phyloP scores from a whole-genome alignment of 2,329 filamentous ascomycete species.

The Fusarium dimerum region DNA sequence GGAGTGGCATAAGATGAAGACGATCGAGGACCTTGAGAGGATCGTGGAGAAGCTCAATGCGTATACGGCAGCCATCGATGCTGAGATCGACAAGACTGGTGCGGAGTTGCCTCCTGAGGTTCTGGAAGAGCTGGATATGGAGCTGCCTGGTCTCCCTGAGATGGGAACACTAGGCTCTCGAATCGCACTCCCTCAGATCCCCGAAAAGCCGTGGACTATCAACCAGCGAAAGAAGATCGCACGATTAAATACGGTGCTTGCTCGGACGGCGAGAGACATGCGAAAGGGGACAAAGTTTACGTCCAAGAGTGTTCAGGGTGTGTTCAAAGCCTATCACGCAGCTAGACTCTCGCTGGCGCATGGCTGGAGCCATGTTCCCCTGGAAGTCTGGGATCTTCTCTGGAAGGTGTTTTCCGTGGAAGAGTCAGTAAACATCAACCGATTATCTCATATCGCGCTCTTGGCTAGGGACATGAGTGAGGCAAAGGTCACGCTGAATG shows the following conservation, averaged over 20 bases:
- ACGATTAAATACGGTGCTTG: constrained; percentile 37
- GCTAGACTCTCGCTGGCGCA: constrained; percentile 46
- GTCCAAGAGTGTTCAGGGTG: constrained; percentile 38
- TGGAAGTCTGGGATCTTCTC: constrained; percentile 62
- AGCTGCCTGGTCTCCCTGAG: constrained; percentile 28
- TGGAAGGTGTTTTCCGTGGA: constrained; percentile 63
- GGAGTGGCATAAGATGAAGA: constrained; percentile 33
- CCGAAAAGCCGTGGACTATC: constrained; percentile 37
- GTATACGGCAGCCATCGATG: constrained; percentile 39
- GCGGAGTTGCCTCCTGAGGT: constrained; percentile 35
- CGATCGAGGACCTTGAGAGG: constrained; percentile 37
- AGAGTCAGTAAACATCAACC: constrained; percentile 51
- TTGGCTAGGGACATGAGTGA: constrained; percentile 67
- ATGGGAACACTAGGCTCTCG: constrained; percentile 27
- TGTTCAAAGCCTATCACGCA: constrained; percentile 53
- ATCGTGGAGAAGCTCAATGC: constrained; percentile 35
- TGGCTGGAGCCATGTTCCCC: constrained; percentile 56
- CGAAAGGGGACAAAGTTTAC: constrained; percentile 30
- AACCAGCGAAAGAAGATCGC: constrained; percentile 41
- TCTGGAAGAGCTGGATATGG: constrained; percentile 33
- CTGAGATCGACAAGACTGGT: constrained; percentile 34
- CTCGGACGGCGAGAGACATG: constrained; percentile 30
- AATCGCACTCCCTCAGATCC: constrained; percentile 35
- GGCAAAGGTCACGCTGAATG: constrained; percentile 55
- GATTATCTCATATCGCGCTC: constrained; percentile 60